Base-by-base conservation (phyloP, 306 rosid species). In the Phaseolus lunatus region DNA sequence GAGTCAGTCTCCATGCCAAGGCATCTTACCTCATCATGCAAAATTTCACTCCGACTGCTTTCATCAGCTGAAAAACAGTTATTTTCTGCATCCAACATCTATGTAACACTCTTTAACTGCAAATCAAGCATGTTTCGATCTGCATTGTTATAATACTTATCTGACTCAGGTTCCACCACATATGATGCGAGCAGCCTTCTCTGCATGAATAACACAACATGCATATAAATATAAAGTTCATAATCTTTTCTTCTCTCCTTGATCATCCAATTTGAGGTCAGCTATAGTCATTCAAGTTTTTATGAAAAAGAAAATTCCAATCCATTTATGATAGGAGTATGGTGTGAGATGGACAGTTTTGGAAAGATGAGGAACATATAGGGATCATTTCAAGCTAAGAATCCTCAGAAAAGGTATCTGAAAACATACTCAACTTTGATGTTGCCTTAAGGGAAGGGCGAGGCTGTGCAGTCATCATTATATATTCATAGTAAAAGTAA, bases 161-260 rank as follows among this genome's bases (percentile, higher is more conserved):
- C 73, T 56, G 82, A 27, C 72, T 84, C 92, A 0, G 48, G 63
- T 33, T 86, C 92, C 37, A 70, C 79, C 67, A 87, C 93, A 26
- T 88, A 81, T 15, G 96, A 89, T 45, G 97, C 87, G 23, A 94
- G 96, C 81, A 90, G 72, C 85, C 35, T 89, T 81, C 86, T 89
- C 97, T 94, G 94, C 78, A 83, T 52, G 71, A 82, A 66, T 65
- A 57, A 75, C 52, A 69, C 63, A 62, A 61, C 44, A 82, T 9
- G 33, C 72, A 57, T 18, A 12, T 18, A 47, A 10, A 35, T 18
- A 73, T 12, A 7, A 23, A 69, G 27, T 69, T 50, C 9, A 24
- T 56, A 29, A 45, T 12, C 63, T 39, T 58, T 70, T 31, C 67
- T 69, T 69, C n/a, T 53, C 29, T 76, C 20, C 50, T 22, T 54